Evolutionary conservation across 768 basidiomycete species (phyloP), one percentile per base, ranked within the genome.

Genomic region (Suillus ampliporus): DNA sequence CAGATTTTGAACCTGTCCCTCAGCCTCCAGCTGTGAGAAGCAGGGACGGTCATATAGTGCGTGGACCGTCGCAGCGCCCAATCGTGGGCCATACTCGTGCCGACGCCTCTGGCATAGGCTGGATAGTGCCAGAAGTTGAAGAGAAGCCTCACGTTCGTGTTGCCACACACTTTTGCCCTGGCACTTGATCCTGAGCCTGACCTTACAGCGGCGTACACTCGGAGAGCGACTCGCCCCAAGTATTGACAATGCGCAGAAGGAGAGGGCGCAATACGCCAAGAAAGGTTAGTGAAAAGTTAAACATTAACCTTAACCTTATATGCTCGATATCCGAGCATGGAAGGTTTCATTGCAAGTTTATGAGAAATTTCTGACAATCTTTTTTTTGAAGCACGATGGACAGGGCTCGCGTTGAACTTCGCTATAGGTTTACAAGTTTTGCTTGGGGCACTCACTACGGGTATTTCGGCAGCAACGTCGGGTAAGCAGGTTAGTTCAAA

Each of bases 401-500:
- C 75, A 5, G 69, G 70, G 0, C 75, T 72, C 57, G 70, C 74
- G 6, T 73, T 82, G 40, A 82, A 82, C 60, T 58, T 77, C 14
- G 87, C 89, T 0, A 90, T 90, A 48, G 82, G 80, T 14, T 59
- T 88, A 41, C 90, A 91, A 69, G 85, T 91, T 4, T 43, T 88
- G 0, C 73, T 91, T 34, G 89, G 89, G 7, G 83, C 89, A 2
- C 75, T 91, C 34, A 90, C 88, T 7, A 91, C 89, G 0, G 89
- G 85, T 1, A 64, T 90, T 17, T 80, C 89, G 1, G 86, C 86
- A 6, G 77, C 76, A 5, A 72, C 78, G 8, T 71, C 65, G 21
- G 82, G 79, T 8, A 76, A 63, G 9, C 77, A 81, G 77, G 85
- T 80, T 56, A 58, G 79, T 71, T 15, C 19, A 38, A 44, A 37